These are phyloP conservation scores for Irpex sp. DNA, from an alignment of 1,284 basidiomycete species.

Conservation along the genomic window DNA sequence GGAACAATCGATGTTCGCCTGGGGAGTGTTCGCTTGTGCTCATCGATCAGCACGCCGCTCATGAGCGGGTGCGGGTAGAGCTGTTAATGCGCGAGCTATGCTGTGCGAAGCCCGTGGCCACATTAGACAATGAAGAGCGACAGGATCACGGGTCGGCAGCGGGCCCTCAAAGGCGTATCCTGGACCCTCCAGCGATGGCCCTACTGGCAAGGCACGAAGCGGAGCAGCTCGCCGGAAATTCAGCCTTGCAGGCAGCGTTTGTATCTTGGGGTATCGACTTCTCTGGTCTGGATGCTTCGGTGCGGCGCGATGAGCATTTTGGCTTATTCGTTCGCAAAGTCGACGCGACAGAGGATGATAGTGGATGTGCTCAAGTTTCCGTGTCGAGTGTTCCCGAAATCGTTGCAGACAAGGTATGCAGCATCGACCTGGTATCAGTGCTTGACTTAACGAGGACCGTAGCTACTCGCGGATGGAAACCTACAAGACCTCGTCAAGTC, in stretches of 20 bases:
- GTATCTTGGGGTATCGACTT: conserved; percentile 74
- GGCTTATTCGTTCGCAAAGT: not conserved
- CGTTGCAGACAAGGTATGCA: conserved; percentile 63
- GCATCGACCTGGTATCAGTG: not conserved
- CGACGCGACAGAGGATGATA: conserved; percentile 29
- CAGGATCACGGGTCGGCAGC: conserved; percentile 20
- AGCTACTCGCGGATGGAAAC: conserved; percentile 66
- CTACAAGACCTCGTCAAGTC: conserved; percentile 67
- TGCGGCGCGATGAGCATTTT: conserved; percentile 16
- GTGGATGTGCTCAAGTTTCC: conserved; percentile 53
- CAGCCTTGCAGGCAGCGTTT: conserved; percentile 46
- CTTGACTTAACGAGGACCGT: conserved; percentile 2
- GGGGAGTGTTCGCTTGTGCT: conserved; percentile 54
- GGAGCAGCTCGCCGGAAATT: conserved; percentile 38
- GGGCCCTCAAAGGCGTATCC: conserved; percentile 33
- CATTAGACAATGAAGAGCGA: conserved; percentile 2
- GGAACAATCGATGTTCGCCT: not conserved
- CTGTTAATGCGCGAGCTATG: conserved; percentile 72
- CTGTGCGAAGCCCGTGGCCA: conserved; percentile 32
- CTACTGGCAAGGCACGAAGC: conserved; percentile 66
- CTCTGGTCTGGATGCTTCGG: not conserved
- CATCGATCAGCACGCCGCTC: conserved; percentile 94
- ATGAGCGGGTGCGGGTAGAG: conserved; percentile 90
- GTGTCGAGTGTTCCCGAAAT: conserved; percentile 60
- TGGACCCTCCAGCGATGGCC: conserved; percentile 52